phyloP scores from a whole-genome alignment of 768 basidiomycete species.

The Pisolithus orientalis region DNA sequence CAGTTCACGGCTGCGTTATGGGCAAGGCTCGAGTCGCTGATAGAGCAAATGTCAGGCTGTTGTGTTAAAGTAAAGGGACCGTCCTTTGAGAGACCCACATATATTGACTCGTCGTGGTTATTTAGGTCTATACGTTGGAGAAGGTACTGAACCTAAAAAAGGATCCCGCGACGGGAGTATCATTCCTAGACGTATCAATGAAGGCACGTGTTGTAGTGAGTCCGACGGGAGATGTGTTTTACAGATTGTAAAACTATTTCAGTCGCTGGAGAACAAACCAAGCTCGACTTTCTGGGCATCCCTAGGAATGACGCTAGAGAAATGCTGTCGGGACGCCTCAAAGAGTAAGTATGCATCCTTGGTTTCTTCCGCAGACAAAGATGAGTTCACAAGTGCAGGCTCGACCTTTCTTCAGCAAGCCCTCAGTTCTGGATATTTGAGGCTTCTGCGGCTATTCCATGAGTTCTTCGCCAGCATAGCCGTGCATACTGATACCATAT shows the following conservation, averaged over 20 bases:
- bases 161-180: constrained; percentile 65
- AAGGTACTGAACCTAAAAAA: constrained; percentile 88
- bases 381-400: constrained; percentile 35
- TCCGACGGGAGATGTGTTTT: no score
- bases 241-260: not conserved
- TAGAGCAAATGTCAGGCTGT: constrained; percentile 84
- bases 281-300: constrained; percentile 89
- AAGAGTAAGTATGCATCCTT: constrained; percentile 48
- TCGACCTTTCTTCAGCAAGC: constrained; percentile 91
- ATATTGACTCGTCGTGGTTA: not conserved
- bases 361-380: not conserved
- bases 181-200: constrained; percentile 92
- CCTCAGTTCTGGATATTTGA: constrained; percentile 79
- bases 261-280: constrained; percentile 88
- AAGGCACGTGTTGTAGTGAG: constrained; percentile 45
- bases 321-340: constrained; percentile 70
- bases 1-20: constrained; percentile 83
- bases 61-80: constrained; percentile 69
- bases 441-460: constrained; percentile 85
- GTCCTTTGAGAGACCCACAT: not conserved
- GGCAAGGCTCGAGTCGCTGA: constrained; percentile 71
- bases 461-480: constrained; percentile 96
- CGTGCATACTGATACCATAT: constrained; percentile 92
- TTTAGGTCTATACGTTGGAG: constrained; percentile 88
- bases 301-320: constrained; percentile 74